These are phyloP conservation scores for Dothideomycetidae sp. DNA, from an alignment of 2,329 filamentous ascomycete species.

Conservation along the genomic window DNA sequence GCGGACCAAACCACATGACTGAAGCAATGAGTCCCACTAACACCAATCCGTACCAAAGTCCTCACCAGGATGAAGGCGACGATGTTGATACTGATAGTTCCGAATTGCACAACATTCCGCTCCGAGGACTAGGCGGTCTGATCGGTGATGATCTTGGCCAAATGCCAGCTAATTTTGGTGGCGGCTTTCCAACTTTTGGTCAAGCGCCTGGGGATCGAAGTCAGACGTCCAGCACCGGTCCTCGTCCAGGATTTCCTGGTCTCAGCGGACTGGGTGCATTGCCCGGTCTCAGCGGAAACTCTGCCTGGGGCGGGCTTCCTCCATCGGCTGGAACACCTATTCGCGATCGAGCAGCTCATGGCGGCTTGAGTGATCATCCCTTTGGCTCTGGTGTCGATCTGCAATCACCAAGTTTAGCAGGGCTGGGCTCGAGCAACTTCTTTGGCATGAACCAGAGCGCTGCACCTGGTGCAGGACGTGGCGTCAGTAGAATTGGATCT, in stretches of 20 bases:
- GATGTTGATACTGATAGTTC: constrained; percentile 22
- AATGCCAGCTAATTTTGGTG: constrained; percentile 18
- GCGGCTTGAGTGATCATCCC: constrained; percentile 39
- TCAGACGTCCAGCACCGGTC: constrained; percentile 77
- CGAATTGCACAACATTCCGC: constrained; percentile 26
- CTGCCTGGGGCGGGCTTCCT: constrained; percentile 47
- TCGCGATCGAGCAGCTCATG: constrained; percentile 39
- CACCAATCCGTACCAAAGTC: constrained; percentile 92
- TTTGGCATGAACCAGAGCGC: constrained; percentile 49
- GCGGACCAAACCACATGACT: constrained; percentile 36
- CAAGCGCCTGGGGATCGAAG: constrained; percentile 64
- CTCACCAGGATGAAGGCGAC: constrained; percentile 55
- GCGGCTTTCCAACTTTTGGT: constrained; percentile 23
- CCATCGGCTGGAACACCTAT: constrained; percentile 62
- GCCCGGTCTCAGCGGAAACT: constrained; percentile 42
- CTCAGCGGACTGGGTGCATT: constrained; percentile 42
- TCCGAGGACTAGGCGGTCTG: constrained; percentile 37
- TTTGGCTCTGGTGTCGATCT: constrained; percentile 66
- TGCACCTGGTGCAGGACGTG: constrained; percentile 32
- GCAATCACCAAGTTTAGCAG: constrained; percentile 57
- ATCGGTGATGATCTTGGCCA: constrained; percentile 20
- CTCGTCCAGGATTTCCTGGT: constrained; percentile 53
- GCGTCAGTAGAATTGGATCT: constrained; percentile 62
- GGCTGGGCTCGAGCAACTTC: constrained; percentile 46
- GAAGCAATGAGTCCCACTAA: constrained; percentile 81